Conservation (phyloP, 495 filamentous ascomycete genomes). For the Parachaetomium inaequale region DNA sequence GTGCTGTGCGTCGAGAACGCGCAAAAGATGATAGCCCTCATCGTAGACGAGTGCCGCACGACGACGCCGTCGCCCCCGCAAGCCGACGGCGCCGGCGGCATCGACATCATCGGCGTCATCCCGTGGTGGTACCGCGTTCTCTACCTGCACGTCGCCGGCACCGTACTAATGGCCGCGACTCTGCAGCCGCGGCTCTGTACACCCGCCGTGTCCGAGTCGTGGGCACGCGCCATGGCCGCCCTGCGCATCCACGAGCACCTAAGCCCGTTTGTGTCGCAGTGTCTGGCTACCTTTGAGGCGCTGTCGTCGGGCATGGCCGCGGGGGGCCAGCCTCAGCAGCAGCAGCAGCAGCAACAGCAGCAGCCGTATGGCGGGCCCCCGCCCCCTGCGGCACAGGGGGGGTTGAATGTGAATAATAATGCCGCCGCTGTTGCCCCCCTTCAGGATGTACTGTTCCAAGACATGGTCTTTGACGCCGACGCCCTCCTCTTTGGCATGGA, state of each 20-base stretch:
- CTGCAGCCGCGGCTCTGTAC: constrained; percentile 1
- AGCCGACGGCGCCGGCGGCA: background rate
- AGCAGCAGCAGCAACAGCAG: background rate
- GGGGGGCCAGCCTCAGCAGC: no score
- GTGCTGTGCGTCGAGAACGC: background rate
- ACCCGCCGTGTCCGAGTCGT: background rate
- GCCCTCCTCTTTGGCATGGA: background rate
- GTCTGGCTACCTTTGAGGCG: background rate
- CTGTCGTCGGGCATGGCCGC: background rate
- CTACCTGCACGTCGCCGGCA: background rate
- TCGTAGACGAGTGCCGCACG: background rate
- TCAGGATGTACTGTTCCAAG: background rate
- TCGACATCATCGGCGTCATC: background rate
- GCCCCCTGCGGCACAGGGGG: background rate
- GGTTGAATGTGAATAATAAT: background rate
- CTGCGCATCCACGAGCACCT: constrained; percentile 6
- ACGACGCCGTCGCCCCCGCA: background rate
- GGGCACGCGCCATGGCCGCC: background rate
- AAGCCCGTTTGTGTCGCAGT: background rate
- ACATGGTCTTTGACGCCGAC: background rate
- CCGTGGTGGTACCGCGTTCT: constrained; percentile 6
- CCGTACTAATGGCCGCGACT: background rate
- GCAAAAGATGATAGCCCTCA: background rate
- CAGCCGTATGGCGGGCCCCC: background rate
- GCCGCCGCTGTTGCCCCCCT: background rate